phyloP scores from a whole-genome alignment of 176 grass and related monocot genomes.

The Alloteropsis semialata region DNA sequence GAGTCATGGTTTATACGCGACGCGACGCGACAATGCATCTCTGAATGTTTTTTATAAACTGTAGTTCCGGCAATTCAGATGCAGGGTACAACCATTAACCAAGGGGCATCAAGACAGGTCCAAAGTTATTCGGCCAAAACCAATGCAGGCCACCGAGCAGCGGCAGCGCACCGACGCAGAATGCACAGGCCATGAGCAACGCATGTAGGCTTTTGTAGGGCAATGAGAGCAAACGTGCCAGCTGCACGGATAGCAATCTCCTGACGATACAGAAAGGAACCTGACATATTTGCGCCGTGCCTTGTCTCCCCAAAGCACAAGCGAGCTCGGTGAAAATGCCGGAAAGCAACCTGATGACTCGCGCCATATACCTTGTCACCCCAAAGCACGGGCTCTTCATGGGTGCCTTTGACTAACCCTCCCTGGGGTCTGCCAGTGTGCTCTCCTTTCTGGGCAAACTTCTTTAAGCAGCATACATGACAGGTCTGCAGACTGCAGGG shows the following conservation, averaged over 20 bases:
- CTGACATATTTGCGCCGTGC: background rate
- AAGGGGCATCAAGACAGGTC: too few species aligned
- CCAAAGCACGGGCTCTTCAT: constrained; percentile 9
- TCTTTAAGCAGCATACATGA: constrained; percentile 1
- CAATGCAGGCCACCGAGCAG: background rate
- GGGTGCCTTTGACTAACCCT: background rate
- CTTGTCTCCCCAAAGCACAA: constrained; percentile 6
- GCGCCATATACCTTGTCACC: background rate
- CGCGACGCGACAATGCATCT: background rate
- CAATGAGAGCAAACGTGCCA: background rate
- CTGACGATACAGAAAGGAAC: background rate
- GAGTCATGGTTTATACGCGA: background rate
- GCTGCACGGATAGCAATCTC: background rate
- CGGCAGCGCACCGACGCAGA: background rate
- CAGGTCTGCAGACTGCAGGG: background rate
- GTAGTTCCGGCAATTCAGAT: background rate
- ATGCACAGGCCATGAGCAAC: background rate
- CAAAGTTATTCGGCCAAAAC: background rate
- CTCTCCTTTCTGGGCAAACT: constrained; percentile 19
- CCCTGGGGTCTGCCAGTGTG: background rate
- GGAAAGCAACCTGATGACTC: background rate
- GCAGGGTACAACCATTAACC: background rate
- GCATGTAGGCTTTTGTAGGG: background rate
- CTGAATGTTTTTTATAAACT: background rate
- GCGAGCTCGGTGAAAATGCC: background rate